Conservation (phyloP, 345 rosid species). For the Aquilaria sinensis region DNA sequence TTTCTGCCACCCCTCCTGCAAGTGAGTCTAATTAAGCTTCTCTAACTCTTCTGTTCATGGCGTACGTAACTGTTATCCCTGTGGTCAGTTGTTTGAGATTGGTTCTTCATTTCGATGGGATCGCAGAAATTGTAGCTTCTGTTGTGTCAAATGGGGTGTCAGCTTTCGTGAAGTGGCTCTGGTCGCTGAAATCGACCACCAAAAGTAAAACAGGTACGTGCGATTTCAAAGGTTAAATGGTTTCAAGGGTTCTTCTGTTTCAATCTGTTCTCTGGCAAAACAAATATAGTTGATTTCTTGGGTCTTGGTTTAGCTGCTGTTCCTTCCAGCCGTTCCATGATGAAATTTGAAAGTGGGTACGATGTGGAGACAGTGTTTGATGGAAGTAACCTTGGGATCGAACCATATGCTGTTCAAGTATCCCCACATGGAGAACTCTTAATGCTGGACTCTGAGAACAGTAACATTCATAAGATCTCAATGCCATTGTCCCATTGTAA, state of each 20-base stretch:
- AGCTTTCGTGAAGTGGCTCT: slow-evolving; percentile 75
- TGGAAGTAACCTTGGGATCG: slow-evolving; percentile 91
- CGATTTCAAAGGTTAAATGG: slow-evolving; percentile 6
- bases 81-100: neutral
- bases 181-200: slow-evolving; percentile 75
- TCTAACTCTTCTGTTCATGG: neutral
- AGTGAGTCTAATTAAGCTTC: slow-evolving; percentile 38
- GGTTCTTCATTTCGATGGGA: slow-evolving; percentile 8
- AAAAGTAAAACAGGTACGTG: slow-evolving; percentile 52
- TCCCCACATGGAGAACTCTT: slow-evolving; percentile 79
- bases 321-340: slow-evolving; percentile 69
- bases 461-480: slow-evolving; percentile 80
- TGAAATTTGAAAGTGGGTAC: slow-evolving; percentile 93
- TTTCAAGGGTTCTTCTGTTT: slow-evolving; percentile 8
- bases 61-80: slow-evolving; percentile 1
- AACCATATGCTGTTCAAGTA: slow-evolving; percentile 67
- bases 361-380: slow-evolving; percentile 95
- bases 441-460: slow-evolving; percentile 78
- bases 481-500: slow-evolving; percentile 78
- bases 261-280: neutral
- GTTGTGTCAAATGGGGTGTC: slow-evolving; percentile 76
- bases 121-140: slow-evolving; percentile 69
- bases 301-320: slow-evolving; percentile 40
- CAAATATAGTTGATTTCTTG: neutral
- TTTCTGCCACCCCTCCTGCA: slow-evolving; percentile 75